Evolutionary conservation across 352 stramenopile genomes (phyloP).

Genomic region (Thraustochytrium sp.): DNA sequence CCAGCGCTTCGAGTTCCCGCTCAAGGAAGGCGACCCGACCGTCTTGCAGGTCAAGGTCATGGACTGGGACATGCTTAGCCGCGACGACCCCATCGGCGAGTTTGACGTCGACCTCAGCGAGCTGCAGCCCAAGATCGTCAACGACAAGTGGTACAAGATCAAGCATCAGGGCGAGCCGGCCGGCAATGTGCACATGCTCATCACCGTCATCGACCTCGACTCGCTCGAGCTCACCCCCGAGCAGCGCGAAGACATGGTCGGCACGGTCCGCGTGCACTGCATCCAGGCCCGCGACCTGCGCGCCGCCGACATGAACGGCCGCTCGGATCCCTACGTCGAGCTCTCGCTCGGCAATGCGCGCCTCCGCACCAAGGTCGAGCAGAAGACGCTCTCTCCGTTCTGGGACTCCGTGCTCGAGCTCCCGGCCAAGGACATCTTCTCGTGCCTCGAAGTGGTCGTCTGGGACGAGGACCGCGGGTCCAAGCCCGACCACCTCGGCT

Average conservation of each 20-base stretch:
- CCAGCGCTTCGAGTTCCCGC: slow-evolving; percentile 33
- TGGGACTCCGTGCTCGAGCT: slow-evolving; percentile 29
- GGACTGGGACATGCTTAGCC: slow-evolving; percentile 2
- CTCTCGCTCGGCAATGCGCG: not conserved
- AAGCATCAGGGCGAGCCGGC: not conserved
- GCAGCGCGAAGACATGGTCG: slow-evolving; percentile 7
- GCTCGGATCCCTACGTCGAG: slow-evolving; percentile 38
- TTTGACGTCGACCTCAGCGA: not conserved
- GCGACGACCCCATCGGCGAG: slow-evolving; percentile 33
- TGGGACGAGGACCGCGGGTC: slow-evolving; percentile 34
- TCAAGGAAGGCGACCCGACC: not conserved
- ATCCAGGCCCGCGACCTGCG: slow-evolving; percentile 3
- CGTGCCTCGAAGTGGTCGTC: slow-evolving; percentile 25
- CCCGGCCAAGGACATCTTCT: not conserved
- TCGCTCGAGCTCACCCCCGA: not conserved
- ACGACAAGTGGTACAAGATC: slow-evolving; percentile 7
- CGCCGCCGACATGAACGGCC: slow-evolving; percentile 29
- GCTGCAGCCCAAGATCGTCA: slow-evolving; percentile 20
- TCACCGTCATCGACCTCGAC: slow-evolving; percentile 8
- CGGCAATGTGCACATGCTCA: slow-evolving; percentile 22
- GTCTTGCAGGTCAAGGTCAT: slow-evolving; percentile 7
- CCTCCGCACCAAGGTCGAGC: not conserved
- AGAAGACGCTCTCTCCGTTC: slow-evolving; percentile 28
- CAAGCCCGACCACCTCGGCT: slow-evolving; percentile 39
- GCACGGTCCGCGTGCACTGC: not conserved